Conservation (phyloP, 768 basidiomycete genomes). For the Chalciporus piperatus region DNA sequence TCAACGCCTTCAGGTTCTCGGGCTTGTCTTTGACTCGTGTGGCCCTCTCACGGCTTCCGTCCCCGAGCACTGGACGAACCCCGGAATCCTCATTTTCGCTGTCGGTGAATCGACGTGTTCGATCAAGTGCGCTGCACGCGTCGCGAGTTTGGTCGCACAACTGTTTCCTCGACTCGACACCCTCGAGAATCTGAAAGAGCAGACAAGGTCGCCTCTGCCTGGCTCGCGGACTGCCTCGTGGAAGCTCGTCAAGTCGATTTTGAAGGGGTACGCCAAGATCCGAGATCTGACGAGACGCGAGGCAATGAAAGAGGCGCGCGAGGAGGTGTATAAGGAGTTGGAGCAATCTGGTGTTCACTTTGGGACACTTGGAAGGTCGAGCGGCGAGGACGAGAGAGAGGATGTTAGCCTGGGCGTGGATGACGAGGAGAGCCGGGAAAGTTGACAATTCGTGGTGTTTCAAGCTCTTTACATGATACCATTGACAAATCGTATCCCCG, state of each 20-base stretch:
- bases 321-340: too few species aligned
- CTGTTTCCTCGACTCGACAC: not conserved
- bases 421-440: too few species aligned
- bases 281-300: not conserved
- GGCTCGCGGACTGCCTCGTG: not conserved
- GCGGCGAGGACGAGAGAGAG: too few species aligned
- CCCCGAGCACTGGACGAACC: not conserved
- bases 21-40: conserved; percentile 2
- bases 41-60: not conserved
- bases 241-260: not conserved
- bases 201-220: not conserved
- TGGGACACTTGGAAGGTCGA: too few species aligned
- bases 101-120: not conserved
- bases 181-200: not conserved
- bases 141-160: too few species aligned
- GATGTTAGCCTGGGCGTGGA: too few species aligned
- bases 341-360: not conserved
- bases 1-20: not conserved
- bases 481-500: too few species aligned
- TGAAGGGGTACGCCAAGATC: not conserved
- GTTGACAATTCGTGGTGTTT: too few species aligned
- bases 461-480: too few species aligned
- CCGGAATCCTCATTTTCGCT: not conserved
- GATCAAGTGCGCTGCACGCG: too few species aligned
- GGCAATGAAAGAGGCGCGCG: not conserved